Percentiles rank a stretch among this genome's conserved stretches.
These are phyloP conservation scores for Deinandra increscens DNA, from an alignment of 129 eudicot genomes.

Conservation along the genomic window DNA sequence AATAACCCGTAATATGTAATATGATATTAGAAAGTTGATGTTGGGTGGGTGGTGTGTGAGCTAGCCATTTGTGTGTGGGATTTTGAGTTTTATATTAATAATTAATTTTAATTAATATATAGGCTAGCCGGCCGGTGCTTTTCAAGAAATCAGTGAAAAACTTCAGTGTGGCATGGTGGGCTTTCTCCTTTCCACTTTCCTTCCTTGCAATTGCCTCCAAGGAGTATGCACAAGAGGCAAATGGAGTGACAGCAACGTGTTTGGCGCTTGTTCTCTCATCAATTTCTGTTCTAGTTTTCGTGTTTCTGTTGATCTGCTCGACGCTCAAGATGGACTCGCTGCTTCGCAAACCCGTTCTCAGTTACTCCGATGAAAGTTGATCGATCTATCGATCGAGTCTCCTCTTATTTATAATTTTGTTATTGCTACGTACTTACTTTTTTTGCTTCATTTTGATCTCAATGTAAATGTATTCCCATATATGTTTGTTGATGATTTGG, in stretches of 20 bases:
- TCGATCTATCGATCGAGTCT: background rate
- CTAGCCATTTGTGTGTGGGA: too few relatives aligned
- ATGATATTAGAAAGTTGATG: too few relatives aligned
- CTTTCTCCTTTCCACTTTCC: conserved; percentile 54
- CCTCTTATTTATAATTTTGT: background rate
- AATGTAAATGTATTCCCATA: background rate
- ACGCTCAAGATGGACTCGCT: conserved; percentile 31
- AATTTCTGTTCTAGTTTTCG: conserved; percentile 30
- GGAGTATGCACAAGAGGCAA: conserved; percentile 38
- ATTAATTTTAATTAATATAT: too few relatives aligned
- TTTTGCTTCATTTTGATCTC: background rate
- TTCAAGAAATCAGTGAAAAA: conserved; percentile 54
- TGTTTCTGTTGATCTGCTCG: conserved; percentile 32
- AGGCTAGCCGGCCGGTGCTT: conserved; percentile 46
- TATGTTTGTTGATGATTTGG: background rate
- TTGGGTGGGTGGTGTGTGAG: too few relatives aligned
- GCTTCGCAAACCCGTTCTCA: conserved; percentile 37
- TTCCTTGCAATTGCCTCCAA: conserved; percentile 46
- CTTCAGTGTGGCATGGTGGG: conserved; percentile 69
- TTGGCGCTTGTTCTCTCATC: conserved; percentile 29
- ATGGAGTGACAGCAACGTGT: conserved; percentile 19
- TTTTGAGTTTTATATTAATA: too few relatives aligned
- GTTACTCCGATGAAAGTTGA: conserved; percentile 17
- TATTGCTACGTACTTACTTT: background rate
- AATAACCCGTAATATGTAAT: too few relatives aligned